Evolutionary conservation across 2,329 filamentous ascomycete genomes (phyloP).

Genomic region (Venturia effusa): DNA sequence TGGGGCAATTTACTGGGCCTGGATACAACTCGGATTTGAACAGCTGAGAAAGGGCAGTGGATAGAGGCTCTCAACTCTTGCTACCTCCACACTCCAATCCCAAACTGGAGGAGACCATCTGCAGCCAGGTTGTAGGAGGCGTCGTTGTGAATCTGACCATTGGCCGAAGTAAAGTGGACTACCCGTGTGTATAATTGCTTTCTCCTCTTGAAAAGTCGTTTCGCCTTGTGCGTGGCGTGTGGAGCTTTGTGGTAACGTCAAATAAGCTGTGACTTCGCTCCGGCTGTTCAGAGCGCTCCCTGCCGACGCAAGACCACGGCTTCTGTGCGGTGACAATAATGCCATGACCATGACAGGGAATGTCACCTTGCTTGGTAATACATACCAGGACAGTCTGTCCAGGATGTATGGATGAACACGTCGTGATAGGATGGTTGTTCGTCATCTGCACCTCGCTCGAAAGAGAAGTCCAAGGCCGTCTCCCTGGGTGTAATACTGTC

Average conservation of each 20-base stretch:
- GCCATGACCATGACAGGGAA: background rate
- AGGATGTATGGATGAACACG: background rate
- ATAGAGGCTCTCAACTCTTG: background rate
- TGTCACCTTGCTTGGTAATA: background rate
- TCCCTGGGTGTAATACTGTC: background rate
- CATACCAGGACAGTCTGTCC: background rate
- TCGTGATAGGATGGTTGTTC: background rate
- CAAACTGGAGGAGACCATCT: background rate
- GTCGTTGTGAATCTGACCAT: background rate
- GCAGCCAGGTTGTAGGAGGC: slow-evolving; percentile 1
- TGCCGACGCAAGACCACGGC: background rate
- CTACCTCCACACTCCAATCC: slow-evolving; percentile 1
- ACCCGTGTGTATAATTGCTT: background rate
- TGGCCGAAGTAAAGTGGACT: background rate
- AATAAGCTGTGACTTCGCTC: background rate
- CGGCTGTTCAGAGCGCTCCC: background rate
- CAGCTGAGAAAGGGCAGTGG: background rate
- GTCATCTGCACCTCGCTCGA: background rate
- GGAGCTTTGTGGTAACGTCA: slow-evolving; percentile 1
- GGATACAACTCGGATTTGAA: background rate
- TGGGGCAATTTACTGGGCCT: background rate
- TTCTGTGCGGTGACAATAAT: background rate
- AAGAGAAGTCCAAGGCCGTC: background rate
- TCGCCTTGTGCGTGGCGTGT: background rate
- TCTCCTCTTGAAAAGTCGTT: background rate